These are phyloP conservation scores for Cordyceps sp. DNA, from an alignment of 2,329 filamentous ascomycete species.

Conservation along the genomic window DNA sequence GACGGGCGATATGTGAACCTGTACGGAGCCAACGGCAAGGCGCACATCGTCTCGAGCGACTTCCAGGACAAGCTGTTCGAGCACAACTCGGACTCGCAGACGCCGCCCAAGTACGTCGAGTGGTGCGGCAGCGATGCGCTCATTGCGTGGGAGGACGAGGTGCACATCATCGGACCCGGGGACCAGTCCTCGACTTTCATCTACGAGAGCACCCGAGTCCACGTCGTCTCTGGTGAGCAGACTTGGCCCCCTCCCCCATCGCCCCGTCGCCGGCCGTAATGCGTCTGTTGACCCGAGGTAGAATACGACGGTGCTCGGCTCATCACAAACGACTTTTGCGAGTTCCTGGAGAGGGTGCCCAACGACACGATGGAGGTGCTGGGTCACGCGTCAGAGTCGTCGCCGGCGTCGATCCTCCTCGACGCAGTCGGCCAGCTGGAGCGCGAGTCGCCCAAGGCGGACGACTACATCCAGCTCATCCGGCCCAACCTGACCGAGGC, in stretches of 20 bases:
- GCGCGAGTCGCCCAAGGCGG: constrained; percentile 86
- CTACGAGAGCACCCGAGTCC: constrained; percentile 79
- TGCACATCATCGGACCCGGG: constrained; percentile 79
- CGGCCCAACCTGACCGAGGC: constrained; percentile 75
- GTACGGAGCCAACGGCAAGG: constrained; percentile 69
- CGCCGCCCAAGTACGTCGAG: constrained; percentile 70
- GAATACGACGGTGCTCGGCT: constrained; percentile 75
- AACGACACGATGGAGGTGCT: constrained; percentile 80
- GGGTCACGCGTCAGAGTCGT: constrained; percentile 72
- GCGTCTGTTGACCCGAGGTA: too few relatives aligned
- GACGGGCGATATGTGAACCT: constrained; percentile 79
- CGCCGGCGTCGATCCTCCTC: constrained; percentile 77
- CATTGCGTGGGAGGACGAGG: constrained; percentile 94
- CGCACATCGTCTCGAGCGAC: constrained; percentile 89
- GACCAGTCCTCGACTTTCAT: constrained; percentile 64
- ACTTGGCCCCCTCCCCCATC: too few relatives aligned
- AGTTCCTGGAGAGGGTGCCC: constrained; percentile 90
- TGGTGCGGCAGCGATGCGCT: constrained; percentile 97
- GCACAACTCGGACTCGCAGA: constrained; percentile 76
- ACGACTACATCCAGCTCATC: constrained; percentile 94
- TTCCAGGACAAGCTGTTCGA: constrained; percentile 87
- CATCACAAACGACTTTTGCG: constrained; percentile 85
- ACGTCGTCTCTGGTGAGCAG: constrained; percentile 61
- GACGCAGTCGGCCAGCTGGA: constrained; percentile 87
- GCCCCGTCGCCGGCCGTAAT: too few relatives aligned